A percentile compares a stretch with the other conserved stretches of the same genome.
Conservation (phyloP, 2,329 filamentous ascomycete species). For the Nectriaceae sp. region DNA sequence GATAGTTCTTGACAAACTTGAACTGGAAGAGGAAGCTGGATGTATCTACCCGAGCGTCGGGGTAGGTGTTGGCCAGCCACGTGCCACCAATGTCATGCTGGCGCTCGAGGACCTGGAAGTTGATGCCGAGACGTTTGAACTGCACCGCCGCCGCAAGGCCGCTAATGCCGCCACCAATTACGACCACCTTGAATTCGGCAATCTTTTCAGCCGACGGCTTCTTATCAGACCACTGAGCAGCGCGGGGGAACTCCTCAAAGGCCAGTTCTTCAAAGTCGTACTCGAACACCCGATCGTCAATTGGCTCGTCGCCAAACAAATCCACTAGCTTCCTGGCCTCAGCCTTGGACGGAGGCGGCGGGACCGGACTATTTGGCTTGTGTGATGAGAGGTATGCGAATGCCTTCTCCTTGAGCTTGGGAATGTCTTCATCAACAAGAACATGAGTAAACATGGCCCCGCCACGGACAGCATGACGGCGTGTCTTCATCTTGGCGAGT, state of each 20-base stretch:
- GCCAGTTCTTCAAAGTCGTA: constrained; percentile 11
- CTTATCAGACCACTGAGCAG: constrained; percentile 3
- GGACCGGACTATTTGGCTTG: background rate
- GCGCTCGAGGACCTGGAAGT: constrained; percentile 7
- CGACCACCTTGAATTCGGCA: constrained; percentile 5
- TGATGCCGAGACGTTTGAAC: constrained; percentile 7
- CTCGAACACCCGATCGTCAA: constrained; percentile 1
- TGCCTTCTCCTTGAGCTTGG: constrained; percentile 3
- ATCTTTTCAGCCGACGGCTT: constrained; percentile 7
- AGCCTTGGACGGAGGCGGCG: constrained; percentile 1
- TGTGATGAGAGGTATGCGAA: background rate
- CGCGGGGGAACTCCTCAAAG: constrained; percentile 4
- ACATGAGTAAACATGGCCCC: constrained; percentile 6
- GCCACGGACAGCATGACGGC: constrained; percentile 2
- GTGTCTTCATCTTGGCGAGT: constrained; percentile 4
- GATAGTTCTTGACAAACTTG: constrained; percentile 13
- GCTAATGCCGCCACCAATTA: constrained; percentile 10
- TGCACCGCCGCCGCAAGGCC: constrained; percentile 8
- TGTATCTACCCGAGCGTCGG: constrained; percentile 6
- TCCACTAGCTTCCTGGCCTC: constrained; percentile 1
- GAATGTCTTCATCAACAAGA: constrained; percentile 1
- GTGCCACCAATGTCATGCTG: constrained; percentile 9
- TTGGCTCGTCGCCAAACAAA: constrained; percentile 5
- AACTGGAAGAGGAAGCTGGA: constrained; percentile 12
- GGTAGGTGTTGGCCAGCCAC: constrained; percentile 10